Percentiles rank a stretch among this genome's conserved stretches.
Conservation (phyloP, 2,329 filamentous ascomycete genomes). For the Exophiala sideris region DNA sequence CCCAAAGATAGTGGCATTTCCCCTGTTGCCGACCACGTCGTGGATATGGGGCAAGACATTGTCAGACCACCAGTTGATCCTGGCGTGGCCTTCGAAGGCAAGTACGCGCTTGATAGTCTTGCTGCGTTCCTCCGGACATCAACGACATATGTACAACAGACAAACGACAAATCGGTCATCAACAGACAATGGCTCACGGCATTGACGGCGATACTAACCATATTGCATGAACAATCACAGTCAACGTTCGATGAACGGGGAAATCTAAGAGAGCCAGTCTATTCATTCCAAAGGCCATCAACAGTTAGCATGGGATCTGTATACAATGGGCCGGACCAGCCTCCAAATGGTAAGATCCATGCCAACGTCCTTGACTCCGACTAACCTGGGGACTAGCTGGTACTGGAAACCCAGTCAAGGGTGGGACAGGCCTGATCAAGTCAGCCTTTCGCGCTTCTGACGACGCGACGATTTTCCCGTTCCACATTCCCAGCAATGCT, state of each 20-base stretch:
- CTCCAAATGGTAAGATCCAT: not conserved
- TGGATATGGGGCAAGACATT: conserved; percentile 63
- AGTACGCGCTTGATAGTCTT: conserved; percentile 95
- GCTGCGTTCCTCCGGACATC: conserved; percentile 82
- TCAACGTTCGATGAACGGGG: conserved; percentile 67
- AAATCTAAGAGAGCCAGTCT: not conserved
- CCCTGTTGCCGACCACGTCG: conserved; percentile 61
- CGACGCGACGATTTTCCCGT: conserved; percentile 89
- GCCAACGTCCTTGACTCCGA: not conserved
- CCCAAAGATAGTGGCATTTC: conserved; percentile 75
- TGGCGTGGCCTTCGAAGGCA: conserved; percentile 88
- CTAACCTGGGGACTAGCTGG: conserved; percentile 54
- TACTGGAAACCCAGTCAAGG: conserved; percentile 82
- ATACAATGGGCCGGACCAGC: conserved; percentile 49
- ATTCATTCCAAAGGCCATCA: not conserved
- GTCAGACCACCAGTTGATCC: conserved; percentile 87
- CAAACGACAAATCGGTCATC: conserved; percentile 72
- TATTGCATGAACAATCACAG: conserved; percentile 73
- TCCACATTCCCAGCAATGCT: conserved; percentile 91
- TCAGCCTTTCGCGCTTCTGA: conserved; percentile 94
- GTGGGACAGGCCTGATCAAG: conserved; percentile 77
- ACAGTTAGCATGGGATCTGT: not conserved
- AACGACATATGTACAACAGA: conserved; percentile 82
- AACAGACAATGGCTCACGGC: conserved; percentile 75
- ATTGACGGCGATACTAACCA: conserved; percentile 66